Evolutionary conservation across 345 rosid species (phyloP).

Genomic region (Durio zibethinus): DNA sequence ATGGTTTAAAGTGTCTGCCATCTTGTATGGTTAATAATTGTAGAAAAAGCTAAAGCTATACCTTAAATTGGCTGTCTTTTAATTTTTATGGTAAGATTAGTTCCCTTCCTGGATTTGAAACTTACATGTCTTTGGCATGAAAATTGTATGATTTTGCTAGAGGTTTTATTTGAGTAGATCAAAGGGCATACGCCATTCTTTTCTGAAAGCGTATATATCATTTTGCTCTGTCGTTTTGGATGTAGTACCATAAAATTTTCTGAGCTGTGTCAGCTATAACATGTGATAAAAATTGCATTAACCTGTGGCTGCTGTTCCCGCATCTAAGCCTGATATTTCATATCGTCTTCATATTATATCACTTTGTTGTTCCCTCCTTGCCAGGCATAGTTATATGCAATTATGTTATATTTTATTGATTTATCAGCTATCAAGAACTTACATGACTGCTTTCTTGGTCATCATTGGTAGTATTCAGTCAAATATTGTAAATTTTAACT

Average conservation of each 20-base stretch:
- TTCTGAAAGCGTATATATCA: neutral
- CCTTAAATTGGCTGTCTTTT: neutral
- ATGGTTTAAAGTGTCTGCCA: neutral
- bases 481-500: neutral
- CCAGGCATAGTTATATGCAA: neutral
- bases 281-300: neutral
- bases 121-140: neutral
- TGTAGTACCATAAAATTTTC: neutral
- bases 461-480: conserved; percentile 1
- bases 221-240: neutral
- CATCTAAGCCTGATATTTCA: neutral
- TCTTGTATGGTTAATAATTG: neutral
- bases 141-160: neutral
- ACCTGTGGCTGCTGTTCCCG: neutral
- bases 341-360: neutral
- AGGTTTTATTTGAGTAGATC: neutral
- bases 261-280: neutral
- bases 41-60: neutral
- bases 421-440: neutral
- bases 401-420: neutral
- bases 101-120: neutral
- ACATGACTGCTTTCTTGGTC: neutral
- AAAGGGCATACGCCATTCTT: neutral
- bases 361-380: neutral
- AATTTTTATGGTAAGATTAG: neutral